Conservation (phyloP, 495 filamentous ascomycete species). For the Talaromyces nanjingensis region DNA sequence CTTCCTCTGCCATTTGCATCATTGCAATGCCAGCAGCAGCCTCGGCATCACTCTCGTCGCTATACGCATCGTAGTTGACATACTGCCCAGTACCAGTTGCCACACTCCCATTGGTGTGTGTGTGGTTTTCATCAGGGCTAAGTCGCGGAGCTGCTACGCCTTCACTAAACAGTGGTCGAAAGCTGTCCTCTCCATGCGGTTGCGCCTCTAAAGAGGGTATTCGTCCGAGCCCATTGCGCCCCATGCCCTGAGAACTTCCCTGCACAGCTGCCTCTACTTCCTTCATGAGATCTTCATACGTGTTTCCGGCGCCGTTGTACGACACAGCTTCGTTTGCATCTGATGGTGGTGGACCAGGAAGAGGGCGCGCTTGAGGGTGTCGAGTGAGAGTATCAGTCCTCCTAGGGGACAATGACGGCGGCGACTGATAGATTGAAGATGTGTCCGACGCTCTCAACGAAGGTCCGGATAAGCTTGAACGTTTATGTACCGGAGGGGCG, state of each 20-base stretch:
- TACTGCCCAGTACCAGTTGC: conserved; percentile 37
- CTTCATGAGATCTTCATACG: conserved; percentile 35
- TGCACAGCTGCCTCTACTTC: conserved; percentile 43
- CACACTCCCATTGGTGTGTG: conserved; percentile 44
- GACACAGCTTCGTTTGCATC: conserved; percentile 32
- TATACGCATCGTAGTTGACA: conserved; percentile 48
- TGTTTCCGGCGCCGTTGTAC: conserved; percentile 17
- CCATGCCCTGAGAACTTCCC: conserved; percentile 15
- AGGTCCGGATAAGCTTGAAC: conserved; percentile 28
- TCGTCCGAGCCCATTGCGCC: background rate
- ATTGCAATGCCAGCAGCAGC: conserved; percentile 79
- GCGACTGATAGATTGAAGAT: conserved; percentile 34
- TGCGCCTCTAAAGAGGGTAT: background rate
- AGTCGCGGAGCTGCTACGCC: conserved; percentile 16
- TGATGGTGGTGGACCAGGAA: conserved; percentile 50
- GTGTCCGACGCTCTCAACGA: conserved; percentile 33
- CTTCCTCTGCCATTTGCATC: conserved; percentile 76
- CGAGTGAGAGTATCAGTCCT: conserved; percentile 47
- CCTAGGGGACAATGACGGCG: conserved; percentile 38
- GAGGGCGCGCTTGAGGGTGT: conserved; percentile 53
- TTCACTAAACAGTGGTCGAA: conserved; percentile 20
- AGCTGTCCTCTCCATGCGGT: background rate
- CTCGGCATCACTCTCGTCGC: conserved; percentile 83
- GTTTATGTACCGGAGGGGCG: conserved; percentile 38
- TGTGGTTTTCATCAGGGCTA: conserved; percentile 38